Conservation (phyloP, 2,329 filamentous ascomycete species). For the Aspergillus viridinutans region DNA sequence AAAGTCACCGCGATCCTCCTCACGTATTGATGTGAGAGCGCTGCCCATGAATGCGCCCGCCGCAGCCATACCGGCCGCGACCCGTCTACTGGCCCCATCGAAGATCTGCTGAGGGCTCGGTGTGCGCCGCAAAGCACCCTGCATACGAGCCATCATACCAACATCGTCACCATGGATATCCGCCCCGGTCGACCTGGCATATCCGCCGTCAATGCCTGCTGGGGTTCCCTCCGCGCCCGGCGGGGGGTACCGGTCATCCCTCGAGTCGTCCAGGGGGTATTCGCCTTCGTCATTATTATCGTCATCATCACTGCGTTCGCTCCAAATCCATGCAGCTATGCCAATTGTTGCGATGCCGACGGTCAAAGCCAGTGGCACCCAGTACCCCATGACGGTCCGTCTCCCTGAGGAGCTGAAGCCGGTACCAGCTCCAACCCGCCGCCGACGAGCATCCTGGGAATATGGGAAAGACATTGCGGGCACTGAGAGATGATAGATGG, state of each 20-base stretch:
- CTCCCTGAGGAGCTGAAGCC: constrained; percentile 41
- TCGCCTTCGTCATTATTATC: constrained; percentile 67
- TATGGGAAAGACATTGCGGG: constrained; percentile 38
- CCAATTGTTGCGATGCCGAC: constrained; percentile 83
- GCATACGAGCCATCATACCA: constrained; percentile 71
- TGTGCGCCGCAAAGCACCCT: constrained; percentile 73
- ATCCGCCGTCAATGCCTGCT: constrained; percentile 26
- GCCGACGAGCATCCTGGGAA: constrained; percentile 36
- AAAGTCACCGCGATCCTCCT: constrained; percentile 76
- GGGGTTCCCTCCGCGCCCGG: constrained; percentile 23
- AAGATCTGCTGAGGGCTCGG: constrained; percentile 86
- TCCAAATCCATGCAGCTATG: constrained; percentile 89
- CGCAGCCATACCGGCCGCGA: constrained; percentile 76
- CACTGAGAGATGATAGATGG: constrained; percentile 19
- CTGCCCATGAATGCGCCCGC: constrained; percentile 78
- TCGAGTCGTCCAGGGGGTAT: constrained; percentile 38
- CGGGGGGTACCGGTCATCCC: constrained; percentile 18
- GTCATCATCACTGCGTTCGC: constrained; percentile 72
- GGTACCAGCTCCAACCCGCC: constrained; percentile 33
- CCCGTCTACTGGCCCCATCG: constrained; percentile 74
- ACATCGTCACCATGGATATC: constrained; percentile 43
- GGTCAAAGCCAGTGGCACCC: constrained; percentile 82
- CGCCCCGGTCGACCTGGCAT: constrained; percentile 32
- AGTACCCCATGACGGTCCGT: constrained; percentile 59
- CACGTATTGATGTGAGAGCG: constrained; percentile 74